Conservation (phyloP, 2,329 filamentous ascomycete genomes). For the Fusarium tanahbumbuense region DNA sequence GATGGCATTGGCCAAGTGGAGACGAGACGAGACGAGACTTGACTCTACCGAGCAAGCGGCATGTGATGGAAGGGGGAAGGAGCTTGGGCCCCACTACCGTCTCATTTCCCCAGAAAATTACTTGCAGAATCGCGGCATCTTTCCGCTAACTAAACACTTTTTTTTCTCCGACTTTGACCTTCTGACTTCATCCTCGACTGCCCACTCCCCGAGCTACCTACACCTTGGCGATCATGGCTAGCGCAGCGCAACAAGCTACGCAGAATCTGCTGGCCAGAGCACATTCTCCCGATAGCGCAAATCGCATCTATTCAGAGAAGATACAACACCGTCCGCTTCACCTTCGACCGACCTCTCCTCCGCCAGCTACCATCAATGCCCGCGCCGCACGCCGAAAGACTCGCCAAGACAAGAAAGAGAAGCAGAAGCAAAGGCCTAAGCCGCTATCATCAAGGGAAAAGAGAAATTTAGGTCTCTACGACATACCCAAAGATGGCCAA, state of each 20-base stretch:
- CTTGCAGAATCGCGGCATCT: slow-evolving; percentile 26
- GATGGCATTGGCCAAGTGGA: slow-evolving; percentile 43
- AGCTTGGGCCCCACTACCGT: slow-evolving; percentile 37
- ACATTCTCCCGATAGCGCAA: slow-evolving; percentile 78
- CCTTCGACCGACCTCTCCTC: slow-evolving; percentile 79
- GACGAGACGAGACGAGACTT: slow-evolving; percentile 31
- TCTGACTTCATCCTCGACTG: neutral
- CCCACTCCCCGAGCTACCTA: neutral
- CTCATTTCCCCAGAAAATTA: slow-evolving; percentile 38
- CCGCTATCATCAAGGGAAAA: slow-evolving; percentile 86
- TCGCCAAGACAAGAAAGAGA: slow-evolving; percentile 59
- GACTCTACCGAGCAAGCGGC: slow-evolving; percentile 38
- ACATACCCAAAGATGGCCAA: slow-evolving; percentile 73
- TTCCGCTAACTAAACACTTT: slow-evolving; percentile 29
- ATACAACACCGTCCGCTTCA: slow-evolving; percentile 84
- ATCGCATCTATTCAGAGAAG: slow-evolving; percentile 82
- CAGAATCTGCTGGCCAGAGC: slow-evolving; percentile 78
- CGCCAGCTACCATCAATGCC: slow-evolving; percentile 63
- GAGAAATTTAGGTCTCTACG: slow-evolving; percentile 77
- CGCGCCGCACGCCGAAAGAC: slow-evolving; percentile 67
- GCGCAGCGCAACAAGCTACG: slow-evolving; percentile 57
- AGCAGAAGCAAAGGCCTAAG: slow-evolving; percentile 64
- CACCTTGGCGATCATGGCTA: slow-evolving; percentile 49
- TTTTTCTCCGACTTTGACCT: neutral
- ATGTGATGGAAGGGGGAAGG: slow-evolving; percentile 43